Percentiles rank a stretch among this genome's conserved stretches.
These are phyloP conservation scores for Ogataea haglerorum DNA, from an alignment of 805 yeast species.

Conservation along the genomic window DNA sequence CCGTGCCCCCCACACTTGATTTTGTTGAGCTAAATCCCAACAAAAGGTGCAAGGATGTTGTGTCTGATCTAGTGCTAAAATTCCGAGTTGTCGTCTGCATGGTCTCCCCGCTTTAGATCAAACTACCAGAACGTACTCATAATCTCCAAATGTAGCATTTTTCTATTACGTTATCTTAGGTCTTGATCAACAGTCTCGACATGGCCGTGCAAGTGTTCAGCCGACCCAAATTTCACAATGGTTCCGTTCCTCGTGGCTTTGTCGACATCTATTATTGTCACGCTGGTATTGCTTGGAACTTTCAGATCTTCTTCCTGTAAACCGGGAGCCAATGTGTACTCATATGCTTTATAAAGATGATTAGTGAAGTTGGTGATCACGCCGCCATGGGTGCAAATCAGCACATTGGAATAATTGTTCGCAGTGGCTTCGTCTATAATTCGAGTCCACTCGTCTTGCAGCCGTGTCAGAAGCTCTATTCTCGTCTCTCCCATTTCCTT, in stretches of 20 bases:
- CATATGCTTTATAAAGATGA: conserved; percentile 41
- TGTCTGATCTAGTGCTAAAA: too few relatives aligned
- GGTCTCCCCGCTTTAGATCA: too few relatives aligned
- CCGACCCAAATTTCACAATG: conserved; percentile 59
- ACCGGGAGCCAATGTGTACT: conserved; percentile 37
- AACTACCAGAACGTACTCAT: too few relatives aligned
- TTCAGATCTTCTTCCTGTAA: conserved; percentile 40
- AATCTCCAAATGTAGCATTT: too few relatives aligned
- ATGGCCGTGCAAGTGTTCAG: conserved; percentile 61
- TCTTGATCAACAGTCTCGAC: conserved; percentile 47
- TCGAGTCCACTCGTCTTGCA: conserved; percentile 43
- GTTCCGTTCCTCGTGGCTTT: conserved; percentile 37
- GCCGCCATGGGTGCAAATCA: conserved; percentile 79
- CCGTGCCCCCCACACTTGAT: too few relatives aligned
- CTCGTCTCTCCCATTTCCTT: conserved; percentile 65
- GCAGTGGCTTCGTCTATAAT: conserved; percentile 38
- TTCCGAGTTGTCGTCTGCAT: too few relatives aligned
- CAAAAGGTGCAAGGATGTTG: conserved; percentile 6
- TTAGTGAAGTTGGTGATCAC: conserved; percentile 60
- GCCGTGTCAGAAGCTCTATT: conserved; percentile 44
- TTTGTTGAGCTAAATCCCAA: conserved; percentile 8
- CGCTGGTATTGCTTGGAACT: conserved; percentile 74
- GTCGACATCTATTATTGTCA: conserved; percentile 60
- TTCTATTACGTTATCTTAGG: conserved; percentile 6
- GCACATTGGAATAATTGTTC: conserved; percentile 43